Evolutionary conservation across 345 rosid genomes (phyloP).

Genomic region (Eucalyptus albens): DNA sequence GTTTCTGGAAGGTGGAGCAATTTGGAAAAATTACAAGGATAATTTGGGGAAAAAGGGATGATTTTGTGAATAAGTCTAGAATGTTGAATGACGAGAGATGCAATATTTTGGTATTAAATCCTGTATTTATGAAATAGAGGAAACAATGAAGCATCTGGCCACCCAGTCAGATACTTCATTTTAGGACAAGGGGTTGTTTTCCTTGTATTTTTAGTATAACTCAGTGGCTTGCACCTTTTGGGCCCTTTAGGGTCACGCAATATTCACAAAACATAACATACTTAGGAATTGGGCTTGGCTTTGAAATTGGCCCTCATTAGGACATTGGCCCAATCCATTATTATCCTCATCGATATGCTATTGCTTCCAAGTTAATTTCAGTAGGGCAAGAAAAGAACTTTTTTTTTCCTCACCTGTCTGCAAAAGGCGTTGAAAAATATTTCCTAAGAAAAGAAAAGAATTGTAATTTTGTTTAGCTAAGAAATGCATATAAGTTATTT

Average conservation of each 20-base stretch:
- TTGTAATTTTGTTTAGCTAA: neutral
- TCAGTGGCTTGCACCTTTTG: neutral
- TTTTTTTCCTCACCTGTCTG: neutral
- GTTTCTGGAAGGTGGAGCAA: neutral
- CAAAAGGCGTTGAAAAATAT: neutral
- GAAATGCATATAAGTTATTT: neutral
- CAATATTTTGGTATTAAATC: neutral
- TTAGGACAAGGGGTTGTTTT: too few species aligned
- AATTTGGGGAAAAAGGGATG: neutral
- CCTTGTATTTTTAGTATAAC: neutral
- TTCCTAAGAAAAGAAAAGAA: neutral
- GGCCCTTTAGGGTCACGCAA: neutral
- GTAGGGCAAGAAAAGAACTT: neutral
- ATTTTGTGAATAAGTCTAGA: neutral
- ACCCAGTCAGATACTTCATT: neutral
- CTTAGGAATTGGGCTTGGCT: neutral
- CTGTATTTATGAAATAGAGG: neutral
- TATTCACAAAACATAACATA: neutral
- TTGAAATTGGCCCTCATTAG: neutral
- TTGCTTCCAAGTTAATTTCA: neutral
- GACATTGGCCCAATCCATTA: neutral
- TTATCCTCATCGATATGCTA: neutral
- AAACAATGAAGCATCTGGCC: neutral
- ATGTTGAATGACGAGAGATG: neutral
- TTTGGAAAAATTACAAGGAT: neutral